phyloP scores from a whole-genome alignment of 305 asterid species.

The Fraxinus platypoda region DNA sequence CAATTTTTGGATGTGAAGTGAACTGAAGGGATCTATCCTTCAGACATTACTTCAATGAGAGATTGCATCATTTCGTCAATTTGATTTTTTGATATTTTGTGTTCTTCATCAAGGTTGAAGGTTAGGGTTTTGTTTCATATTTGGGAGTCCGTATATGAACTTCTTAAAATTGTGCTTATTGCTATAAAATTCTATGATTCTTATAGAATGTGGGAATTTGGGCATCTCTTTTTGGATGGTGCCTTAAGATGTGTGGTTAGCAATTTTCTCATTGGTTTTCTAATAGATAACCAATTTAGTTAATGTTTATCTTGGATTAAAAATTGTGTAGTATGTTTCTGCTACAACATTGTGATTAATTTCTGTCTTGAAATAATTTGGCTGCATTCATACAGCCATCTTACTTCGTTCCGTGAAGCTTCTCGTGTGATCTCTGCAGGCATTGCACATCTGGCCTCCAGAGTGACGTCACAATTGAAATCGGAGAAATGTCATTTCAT shows the following conservation, averaged over 20 bases:
- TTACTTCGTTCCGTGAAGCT: neutral
- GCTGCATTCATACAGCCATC: neutral
- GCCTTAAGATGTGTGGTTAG: neutral
- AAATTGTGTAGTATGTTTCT: neutral
- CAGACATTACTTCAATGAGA: neutral
- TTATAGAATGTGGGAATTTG: neutral
- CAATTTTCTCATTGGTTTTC: neutral
- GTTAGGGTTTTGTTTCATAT: neutral
- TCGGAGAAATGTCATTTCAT: conserved; percentile 84
- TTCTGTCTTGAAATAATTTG: neutral
- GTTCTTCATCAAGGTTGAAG: neutral
- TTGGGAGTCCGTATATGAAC: neutral
- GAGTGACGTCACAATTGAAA: conserved; percentile 73
- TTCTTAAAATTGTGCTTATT: neutral
- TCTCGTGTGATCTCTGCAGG: conserved; percentile 38
- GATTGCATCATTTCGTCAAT: neutral
- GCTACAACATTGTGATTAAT: neutral
- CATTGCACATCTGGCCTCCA: conserved; percentile 74
- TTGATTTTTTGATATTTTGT: neutral
- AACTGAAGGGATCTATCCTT: neutral
- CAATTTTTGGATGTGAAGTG: neutral
- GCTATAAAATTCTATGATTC: neutral
- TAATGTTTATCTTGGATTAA: neutral
- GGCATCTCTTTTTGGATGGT: neutral
- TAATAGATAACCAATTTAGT: neutral